Conservation (phyloP, 768 basidiomycete genomes). For the Leccinum uliginosum region DNA sequence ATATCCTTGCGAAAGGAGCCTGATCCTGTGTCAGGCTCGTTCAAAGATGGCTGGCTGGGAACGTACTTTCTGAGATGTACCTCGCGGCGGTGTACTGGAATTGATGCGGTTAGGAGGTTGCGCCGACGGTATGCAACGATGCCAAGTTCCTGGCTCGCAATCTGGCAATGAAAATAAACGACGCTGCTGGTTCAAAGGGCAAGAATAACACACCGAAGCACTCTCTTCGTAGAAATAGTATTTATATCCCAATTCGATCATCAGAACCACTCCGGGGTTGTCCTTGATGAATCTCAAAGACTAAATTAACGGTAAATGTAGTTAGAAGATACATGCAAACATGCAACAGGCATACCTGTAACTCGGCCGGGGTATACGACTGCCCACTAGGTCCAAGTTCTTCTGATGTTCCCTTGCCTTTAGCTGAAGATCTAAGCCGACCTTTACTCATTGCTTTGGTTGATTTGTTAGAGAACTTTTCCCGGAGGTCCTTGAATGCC, state of each 20-base stretch:
- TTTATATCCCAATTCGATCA: slow-evolving; percentile 85
- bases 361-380: slow-evolving; percentile 72
- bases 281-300: slow-evolving; percentile 54
- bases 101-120: slow-evolving; percentile 71
- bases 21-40: slow-evolving; percentile 18
- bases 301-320: slow-evolving; percentile 10
- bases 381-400: slow-evolving; percentile 62
- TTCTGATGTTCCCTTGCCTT: slow-evolving; percentile 36
- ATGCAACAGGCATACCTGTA: slow-evolving; percentile 45
- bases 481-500: slow-evolving; percentile 44
- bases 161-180: slow-evolving; percentile 36
- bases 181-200: neutral
- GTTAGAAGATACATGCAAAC: neutral
- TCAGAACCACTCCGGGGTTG: slow-evolving; percentile 61
- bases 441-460: slow-evolving; percentile 36
- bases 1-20: slow-evolving; percentile 72
- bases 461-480: slow-evolving; percentile 40
- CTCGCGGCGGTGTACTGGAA: slow-evolving; percentile 64
- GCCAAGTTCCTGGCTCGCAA: slow-evolving; percentile 72
- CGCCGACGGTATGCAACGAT: slow-evolving; percentile 69
- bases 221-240: slow-evolving; percentile 82
- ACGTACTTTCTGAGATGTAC: slow-evolving; percentile 73
- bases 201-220: slow-evolving; percentile 50
- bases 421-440: slow-evolving; percentile 22
- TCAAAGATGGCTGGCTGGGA: neutral